Conservation (phyloP, 2,329 filamentous ascomycete genomes). For the Trichocomaceae sp. region DNA sequence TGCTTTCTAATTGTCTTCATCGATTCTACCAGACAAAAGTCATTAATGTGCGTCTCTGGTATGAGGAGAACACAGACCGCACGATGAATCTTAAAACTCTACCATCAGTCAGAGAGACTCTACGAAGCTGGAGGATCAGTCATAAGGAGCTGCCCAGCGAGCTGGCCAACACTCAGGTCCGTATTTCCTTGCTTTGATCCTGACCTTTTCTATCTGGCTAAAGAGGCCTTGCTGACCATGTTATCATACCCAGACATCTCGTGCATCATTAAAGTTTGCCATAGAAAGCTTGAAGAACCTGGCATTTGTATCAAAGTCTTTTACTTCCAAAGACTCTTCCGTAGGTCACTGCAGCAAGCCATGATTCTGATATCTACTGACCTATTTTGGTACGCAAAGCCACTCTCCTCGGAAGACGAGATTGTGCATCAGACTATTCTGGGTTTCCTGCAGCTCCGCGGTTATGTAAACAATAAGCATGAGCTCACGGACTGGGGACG, state of each 20-base stretch:
- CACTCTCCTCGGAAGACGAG: constrained; percentile 60
- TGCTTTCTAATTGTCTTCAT: constrained; percentile 73
- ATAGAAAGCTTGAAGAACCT: constrained; percentile 62
- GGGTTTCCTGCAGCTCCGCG: constrained; percentile 82
- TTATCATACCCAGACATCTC: constrained; percentile 19
- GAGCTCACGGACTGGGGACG: constrained; percentile 77
- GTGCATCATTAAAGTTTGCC: constrained; percentile 32
- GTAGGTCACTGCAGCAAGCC: constrained; percentile 19
- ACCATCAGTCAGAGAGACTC: constrained; percentile 47
- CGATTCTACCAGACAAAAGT: constrained; percentile 76
- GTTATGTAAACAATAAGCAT: constrained; percentile 73
- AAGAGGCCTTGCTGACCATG: neutral
- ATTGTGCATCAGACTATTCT: constrained; percentile 70
- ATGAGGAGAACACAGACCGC: constrained; percentile 59
- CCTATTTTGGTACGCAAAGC: constrained; percentile 22
- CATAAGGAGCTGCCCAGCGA: constrained; percentile 45
- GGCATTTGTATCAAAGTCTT: constrained; percentile 63
- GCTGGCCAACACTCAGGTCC: constrained; percentile 28
- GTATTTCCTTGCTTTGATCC: constrained; percentile 9
- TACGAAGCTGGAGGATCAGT: constrained; percentile 67
- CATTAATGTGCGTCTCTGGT: constrained; percentile 77
- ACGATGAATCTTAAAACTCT: constrained; percentile 59
- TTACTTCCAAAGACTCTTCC: constrained; percentile 49
- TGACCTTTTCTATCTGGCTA: neutral
- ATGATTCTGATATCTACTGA: constrained; percentile 9